Evolutionary conservation across 108 stramenopile genomes (phyloP).

Genomic region (Skeletonema potamos): DNA sequence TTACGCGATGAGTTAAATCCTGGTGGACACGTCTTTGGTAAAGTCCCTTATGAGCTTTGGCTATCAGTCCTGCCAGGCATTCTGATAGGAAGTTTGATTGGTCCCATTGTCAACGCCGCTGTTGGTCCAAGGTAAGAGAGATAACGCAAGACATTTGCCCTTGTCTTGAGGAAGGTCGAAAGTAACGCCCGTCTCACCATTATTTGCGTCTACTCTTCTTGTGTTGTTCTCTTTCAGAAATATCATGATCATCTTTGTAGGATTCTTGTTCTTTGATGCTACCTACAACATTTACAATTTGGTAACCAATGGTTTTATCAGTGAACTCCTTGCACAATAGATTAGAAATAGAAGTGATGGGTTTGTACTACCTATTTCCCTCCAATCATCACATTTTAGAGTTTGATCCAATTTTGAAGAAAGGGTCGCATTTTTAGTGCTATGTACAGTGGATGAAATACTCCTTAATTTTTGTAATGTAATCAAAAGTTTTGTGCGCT

Average conservation of each 20-base stretch:
- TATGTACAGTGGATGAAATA: not conserved
- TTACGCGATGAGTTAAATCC: not conserved
- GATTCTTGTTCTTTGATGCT: conserved; percentile 8
- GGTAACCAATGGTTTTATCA: not conserved
- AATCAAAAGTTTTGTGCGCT: no score
- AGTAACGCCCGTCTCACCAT: no score
- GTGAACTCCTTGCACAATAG: not conserved
- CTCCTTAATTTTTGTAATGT: not conserved
- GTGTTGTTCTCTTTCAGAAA: not conserved
- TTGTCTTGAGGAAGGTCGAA: no score
- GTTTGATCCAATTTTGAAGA: not conserved
- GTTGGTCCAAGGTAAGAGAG: conserved; percentile 13
- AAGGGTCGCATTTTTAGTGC: not conserved
- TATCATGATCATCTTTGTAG: conserved; percentile 13
- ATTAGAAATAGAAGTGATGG: not conserved
- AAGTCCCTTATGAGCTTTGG: conserved; percentile 12
- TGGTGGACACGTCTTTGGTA: conserved; percentile 8
- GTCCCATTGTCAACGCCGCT: conserved; percentile 10
- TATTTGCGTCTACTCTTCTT: not conserved
- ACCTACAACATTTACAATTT: conserved; percentile 17
- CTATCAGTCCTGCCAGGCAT: conserved; percentile 8
- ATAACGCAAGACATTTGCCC: not conserved
- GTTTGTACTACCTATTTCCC: not conserved
- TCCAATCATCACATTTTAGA: no score
- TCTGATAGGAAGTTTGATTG: conserved; percentile 14